These are phyloP conservation scores for Bisporella sp. DNA, from an alignment of 2,329 filamentous ascomycete species.

Conservation along the genomic window DNA sequence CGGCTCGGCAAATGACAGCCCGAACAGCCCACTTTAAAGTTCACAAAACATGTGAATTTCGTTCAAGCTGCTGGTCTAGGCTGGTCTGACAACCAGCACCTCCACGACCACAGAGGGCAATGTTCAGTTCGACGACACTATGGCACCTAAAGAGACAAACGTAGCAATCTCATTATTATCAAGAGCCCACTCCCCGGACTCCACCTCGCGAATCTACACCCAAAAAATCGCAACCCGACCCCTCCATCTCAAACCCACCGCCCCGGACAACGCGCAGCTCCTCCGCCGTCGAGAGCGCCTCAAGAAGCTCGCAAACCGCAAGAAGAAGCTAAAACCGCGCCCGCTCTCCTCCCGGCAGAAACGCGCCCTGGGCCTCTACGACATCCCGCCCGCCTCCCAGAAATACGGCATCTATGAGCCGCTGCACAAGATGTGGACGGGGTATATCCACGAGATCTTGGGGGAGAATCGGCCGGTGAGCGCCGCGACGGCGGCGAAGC, in stretches of 20 bases:
- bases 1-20: too few relatives aligned
- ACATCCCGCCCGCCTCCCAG: constrained; percentile 60
- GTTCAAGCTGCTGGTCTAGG: too few relatives aligned
- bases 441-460: constrained; percentile 78
- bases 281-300: constrained; percentile 30
- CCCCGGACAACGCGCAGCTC: constrained; percentile 46
- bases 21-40: too few relatives aligned
- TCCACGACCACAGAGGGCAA: too few relatives aligned
- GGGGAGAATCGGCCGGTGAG: constrained; percentile 32
- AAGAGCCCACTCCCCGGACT: constrained; percentile 72
- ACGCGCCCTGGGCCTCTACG: constrained; percentile 64
- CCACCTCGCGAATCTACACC: constrained; percentile 63
- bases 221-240: constrained; percentile 81
- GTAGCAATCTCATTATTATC: constrained; percentile 49
- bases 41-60: too few relatives aligned
- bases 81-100: too few relatives aligned
- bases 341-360: constrained; percentile 78
- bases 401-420: constrained; percentile 73
- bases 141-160: constrained; percentile 12
- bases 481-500: constrained; percentile 55
- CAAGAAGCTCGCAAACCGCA: constrained; percentile 31
- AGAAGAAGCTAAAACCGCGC: constrained; percentile 44
- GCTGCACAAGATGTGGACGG: constrained; percentile 72
- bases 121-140: not conserved
- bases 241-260: constrained; percentile 70